Percentiles rank a stretch among this genome's conserved stretches.
Conservation (phyloP, 2,329 filamentous ascomycete species). For the Pseudogymnoascus pannorum region DNA sequence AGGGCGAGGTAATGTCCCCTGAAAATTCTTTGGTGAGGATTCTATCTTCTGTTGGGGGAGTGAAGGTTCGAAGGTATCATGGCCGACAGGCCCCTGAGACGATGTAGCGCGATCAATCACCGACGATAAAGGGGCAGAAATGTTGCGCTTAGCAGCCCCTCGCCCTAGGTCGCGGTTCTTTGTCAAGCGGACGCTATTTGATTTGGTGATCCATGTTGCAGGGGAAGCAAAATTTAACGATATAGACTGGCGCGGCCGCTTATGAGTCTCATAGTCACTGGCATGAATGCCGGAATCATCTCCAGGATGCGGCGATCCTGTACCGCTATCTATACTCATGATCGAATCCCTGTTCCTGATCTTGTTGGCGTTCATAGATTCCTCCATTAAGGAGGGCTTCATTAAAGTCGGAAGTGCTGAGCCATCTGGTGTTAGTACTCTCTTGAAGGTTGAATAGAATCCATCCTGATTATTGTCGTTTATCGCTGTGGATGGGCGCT, state of each 20-base stretch:
- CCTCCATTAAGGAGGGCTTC: conserved; percentile 24
- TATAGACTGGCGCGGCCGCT: conserved; percentile 44
- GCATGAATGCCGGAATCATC: conserved; percentile 16
- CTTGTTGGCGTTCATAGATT: neutral
- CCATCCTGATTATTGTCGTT: conserved; percentile 21
- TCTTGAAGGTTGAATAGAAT: conserved; percentile 23
- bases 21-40: conserved; percentile 21
- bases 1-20: conserved; percentile 17
- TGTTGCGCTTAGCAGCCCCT: conserved; percentile 42
- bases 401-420: conserved; percentile 24
- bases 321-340: neutral
- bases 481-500: conserved; percentile 21
- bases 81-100: conserved; percentile 20
- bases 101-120: conserved; percentile 22
- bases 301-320: conserved; percentile 10
- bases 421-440: conserved; percentile 24
- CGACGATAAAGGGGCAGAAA: conserved; percentile 43
- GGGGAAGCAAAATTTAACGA: conserved; percentile 55
- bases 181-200: conserved; percentile 48
- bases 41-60: conserved; percentile 19
- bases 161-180: conserved; percentile 42
- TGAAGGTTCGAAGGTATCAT: conserved; percentile 21
- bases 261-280: conserved; percentile 34
- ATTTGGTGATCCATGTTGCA: conserved; percentile 48
- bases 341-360: neutral